Percentiles rank a stretch among this genome's conserved stretches.
These are phyloP conservation scores for Sphaerostilbella broomeana DNA, from an alignment of 2,329 filamentous ascomycete species.

Conservation along the genomic window DNA sequence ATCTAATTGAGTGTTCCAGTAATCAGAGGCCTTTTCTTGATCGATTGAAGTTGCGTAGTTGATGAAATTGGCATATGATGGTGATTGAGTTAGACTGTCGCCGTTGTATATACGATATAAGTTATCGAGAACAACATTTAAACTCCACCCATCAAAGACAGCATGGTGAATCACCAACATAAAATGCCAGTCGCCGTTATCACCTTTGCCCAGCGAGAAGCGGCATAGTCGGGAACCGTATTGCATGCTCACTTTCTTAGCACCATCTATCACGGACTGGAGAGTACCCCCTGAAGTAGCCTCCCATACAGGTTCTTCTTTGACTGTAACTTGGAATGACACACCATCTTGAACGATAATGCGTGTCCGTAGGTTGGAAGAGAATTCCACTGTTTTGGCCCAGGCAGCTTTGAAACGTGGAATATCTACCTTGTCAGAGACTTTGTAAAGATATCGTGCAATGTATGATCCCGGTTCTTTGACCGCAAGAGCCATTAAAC, in stretches of 20 bases:
- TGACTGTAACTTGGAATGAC: slow-evolving; percentile 13
- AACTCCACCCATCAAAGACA: slow-evolving; percentile 19
- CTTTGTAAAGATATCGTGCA: slow-evolving; percentile 11
- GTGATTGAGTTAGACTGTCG: background rate
- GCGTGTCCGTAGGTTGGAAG: slow-evolving; percentile 17
- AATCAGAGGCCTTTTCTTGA: background rate
- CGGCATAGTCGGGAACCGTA: slow-evolving; percentile 8
- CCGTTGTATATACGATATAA: slow-evolving; percentile 11
- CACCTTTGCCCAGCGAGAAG: slow-evolving; percentile 4
- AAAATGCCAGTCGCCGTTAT: slow-evolving; percentile 10
- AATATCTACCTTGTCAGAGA: slow-evolving; percentile 10
- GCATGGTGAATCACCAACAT: slow-evolving; percentile 20
- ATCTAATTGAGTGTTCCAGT: slow-evolving; percentile 8
- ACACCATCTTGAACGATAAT: slow-evolving; percentile 13
- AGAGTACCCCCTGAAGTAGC: background rate
- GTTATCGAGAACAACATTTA: slow-evolving; percentile 6
- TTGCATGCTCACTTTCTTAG: background rate
- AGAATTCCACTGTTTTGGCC: slow-evolving; percentile 14
- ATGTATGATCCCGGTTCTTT: slow-evolving; percentile 19
- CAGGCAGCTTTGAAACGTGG: slow-evolving; percentile 14
- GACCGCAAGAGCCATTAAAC: slow-evolving; percentile 24
- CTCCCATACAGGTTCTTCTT: slow-evolving; percentile 6
- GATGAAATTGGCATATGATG: slow-evolving; percentile 14
- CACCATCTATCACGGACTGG: background rate
- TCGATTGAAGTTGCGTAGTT: slow-evolving; percentile 9